Evolutionary conservation across 768 basidiomycete species (phyloP), one percentile per base, ranked within the genome.

Genomic region (Paxillus involutus): DNA sequence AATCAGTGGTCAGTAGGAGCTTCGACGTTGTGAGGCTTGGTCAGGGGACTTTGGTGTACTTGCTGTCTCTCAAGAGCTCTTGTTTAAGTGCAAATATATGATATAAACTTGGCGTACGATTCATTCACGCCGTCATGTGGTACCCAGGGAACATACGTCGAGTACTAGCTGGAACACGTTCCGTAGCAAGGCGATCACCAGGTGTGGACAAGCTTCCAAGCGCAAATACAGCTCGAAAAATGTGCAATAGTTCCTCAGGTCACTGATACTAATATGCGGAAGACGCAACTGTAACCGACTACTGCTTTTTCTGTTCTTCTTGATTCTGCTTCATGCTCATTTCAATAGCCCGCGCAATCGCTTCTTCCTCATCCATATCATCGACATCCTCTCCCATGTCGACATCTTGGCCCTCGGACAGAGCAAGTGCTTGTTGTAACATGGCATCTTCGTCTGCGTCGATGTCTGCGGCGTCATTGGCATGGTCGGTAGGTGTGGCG

Each of bases 281-380:
- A 39, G 19, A 32, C 41, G 17, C 16, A 62, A 43, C 12, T 1
- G 44, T 12, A 21, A 47, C 11, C 29, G 53, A 33, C 52, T 60
- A 65, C 64, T 68, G 61, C 46, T 69, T 71, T 26, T 73, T 71
- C 63, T 80, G 75, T 47, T 71, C 70, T 59, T 74, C 70, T 55
- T 82, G 77, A 55, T 81, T 77, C 45, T 77, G 77, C 65, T 85
- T 80, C 90, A 96, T 88, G 66, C 94, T 96, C 92, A 96, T 92
- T 70, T 84, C 85, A 61, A 97, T 98, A 13, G 96, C 97, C 44
- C 84, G 77, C 44, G 87, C 84, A 66, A 98, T 98, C 32, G 88
- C 94, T 50, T 87, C 94, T 60, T 97, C 95, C 64, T 95, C 92
- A 55, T 83, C 82, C 64, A 85, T 76, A 49, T 84, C 85, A 4